These are phyloP conservation scores for Aspergillus hancockii DNA, from an alignment of 495 filamentous ascomycete genomes.

Conservation along the genomic window DNA sequence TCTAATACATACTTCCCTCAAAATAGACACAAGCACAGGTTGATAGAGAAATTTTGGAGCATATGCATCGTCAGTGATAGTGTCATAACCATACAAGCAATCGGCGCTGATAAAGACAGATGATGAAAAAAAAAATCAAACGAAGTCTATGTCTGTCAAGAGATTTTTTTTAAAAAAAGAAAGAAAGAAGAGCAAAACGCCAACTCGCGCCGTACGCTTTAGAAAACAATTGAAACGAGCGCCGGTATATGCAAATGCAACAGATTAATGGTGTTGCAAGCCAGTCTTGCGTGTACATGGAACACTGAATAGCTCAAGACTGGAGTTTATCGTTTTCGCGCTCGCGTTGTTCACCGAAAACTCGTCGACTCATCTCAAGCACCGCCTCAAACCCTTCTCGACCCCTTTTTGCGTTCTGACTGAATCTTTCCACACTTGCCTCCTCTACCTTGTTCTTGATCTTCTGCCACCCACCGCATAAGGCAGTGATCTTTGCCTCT, in stretches of 20 bases:
- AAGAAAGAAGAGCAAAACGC: slow-evolving; percentile 28
- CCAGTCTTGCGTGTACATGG: not conserved
- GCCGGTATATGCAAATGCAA: slow-evolving; percentile 43
- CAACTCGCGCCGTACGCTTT: slow-evolving; percentile 31
- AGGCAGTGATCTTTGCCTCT: slow-evolving; percentile 85
- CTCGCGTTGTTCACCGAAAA: slow-evolving; percentile 87
- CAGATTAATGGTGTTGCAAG: slow-evolving; percentile 19
- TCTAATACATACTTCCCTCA: not conserved
- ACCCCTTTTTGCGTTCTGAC: slow-evolving; percentile 85
- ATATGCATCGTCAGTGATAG: slow-evolving; percentile 20
- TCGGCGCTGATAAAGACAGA: slow-evolving; percentile 1
- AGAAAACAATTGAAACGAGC: slow-evolving; percentile 27
- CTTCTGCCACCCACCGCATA: slow-evolving; percentile 95
- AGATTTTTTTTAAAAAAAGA: slow-evolving; percentile 8
- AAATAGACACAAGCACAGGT: not conserved
- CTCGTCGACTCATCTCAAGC: slow-evolving; percentile 87
- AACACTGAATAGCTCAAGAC: slow-evolving; percentile 16
- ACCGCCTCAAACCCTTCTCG: slow-evolving; percentile 93
- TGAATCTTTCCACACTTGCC: slow-evolving; percentile 81
- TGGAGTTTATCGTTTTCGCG: slow-evolving; percentile 43
- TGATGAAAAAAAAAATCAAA: not conserved
- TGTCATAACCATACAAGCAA: slow-evolving; percentile 17
- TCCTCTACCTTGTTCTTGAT: slow-evolving; percentile 94
- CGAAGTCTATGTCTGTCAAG: not conserved
- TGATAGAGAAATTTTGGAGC: slow-evolving; percentile 13